These are phyloP conservation scores for Lentinula novae-zelandiae DNA, from an alignment of 1,284 basidiomycete species.

Conservation along the genomic window DNA sequence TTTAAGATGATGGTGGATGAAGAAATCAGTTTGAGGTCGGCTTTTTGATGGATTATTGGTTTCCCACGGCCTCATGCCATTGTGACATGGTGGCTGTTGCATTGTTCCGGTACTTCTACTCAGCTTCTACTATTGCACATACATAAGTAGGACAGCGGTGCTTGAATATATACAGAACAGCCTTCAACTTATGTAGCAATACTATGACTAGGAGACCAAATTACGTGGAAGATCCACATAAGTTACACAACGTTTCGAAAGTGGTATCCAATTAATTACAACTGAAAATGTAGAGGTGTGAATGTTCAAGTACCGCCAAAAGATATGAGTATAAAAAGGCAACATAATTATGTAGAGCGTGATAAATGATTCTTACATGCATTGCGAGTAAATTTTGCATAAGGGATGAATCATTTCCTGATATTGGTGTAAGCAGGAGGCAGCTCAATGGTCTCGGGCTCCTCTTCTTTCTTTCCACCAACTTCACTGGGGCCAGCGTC, in stretches of 20 bases:
- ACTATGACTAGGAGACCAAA: neutral
- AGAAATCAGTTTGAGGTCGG: slow-evolving; percentile 18
- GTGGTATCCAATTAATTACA: slow-evolving; percentile 3
- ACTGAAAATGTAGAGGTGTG: neutral
- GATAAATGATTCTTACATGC: no score
- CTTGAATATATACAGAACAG: no score
- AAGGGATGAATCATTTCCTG: slow-evolving; percentile 17
- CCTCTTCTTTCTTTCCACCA: slow-evolving; percentile 29
- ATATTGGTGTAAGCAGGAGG: slow-evolving; percentile 77
- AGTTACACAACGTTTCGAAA: neutral
- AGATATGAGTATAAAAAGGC: neutral
- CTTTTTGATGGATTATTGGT: neutral
- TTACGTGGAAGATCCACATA: neutral
- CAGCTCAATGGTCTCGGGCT: slow-evolving; percentile 71
- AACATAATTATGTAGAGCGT: neutral
- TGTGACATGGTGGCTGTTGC: neutral
- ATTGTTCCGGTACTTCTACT: neutral
- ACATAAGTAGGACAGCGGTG: no score
- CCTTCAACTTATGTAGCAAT: no score
- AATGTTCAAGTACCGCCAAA: neutral
- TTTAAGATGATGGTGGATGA: slow-evolving; percentile 39
- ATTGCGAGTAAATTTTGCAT: neutral
- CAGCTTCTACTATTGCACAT: no score
- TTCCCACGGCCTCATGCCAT: neutral
- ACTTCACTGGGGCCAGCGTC: slow-evolving; percentile 59